A percentile compares a stretch with the other conserved stretches of the same genome.
Conservation (phyloP, 2,329 filamentous ascomycete species). For the Cladorrhinum sp. region DNA sequence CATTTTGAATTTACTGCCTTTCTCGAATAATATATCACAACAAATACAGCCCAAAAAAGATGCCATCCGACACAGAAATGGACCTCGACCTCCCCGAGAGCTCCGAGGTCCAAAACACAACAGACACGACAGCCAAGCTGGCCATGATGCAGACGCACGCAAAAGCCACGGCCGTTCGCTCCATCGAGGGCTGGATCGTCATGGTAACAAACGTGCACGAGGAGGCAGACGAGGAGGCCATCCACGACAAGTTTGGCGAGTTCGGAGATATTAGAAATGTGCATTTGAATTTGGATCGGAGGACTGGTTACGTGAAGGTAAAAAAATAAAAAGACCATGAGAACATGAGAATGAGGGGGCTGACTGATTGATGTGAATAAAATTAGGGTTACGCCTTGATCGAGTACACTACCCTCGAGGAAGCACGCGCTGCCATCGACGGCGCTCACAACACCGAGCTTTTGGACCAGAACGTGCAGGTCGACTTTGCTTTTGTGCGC, state of each 20-base stretch:
- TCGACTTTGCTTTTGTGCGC: constrained; percentile 83
- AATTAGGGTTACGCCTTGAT: constrained; percentile 77
- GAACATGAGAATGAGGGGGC: neutral
- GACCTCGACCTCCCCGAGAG: constrained; percentile 49
- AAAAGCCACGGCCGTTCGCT: constrained; percentile 77
- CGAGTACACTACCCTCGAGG: constrained; percentile 75
- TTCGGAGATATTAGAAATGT: constrained; percentile 85
- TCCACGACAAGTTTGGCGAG: constrained; percentile 79
- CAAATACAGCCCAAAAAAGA: constrained; percentile 29
- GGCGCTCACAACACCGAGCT: constrained; percentile 74
- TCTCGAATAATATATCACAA: no score
- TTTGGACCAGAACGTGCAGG: constrained; percentile 74
- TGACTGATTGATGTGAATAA: neutral
- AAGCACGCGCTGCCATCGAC: constrained; percentile 79
- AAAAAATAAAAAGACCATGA: neutral
- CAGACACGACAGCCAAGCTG: constrained; percentile 42
- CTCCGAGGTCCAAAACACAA: constrained; percentile 28
- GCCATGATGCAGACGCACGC: constrained; percentile 68
- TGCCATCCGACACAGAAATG: constrained; percentile 55
- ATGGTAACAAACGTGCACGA: constrained; percentile 85
- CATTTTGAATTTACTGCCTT: no score
- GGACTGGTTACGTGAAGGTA: constrained; percentile 86
- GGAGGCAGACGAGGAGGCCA: constrained; percentile 78
- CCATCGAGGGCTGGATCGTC: constrained; percentile 87
- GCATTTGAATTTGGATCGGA: constrained; percentile 76